A percentile compares a stretch with the other conserved stretches of the same genome.
Conservation (phyloP, 192 early-diverging fungal species). For the Umbelopsis sp. region DNA sequence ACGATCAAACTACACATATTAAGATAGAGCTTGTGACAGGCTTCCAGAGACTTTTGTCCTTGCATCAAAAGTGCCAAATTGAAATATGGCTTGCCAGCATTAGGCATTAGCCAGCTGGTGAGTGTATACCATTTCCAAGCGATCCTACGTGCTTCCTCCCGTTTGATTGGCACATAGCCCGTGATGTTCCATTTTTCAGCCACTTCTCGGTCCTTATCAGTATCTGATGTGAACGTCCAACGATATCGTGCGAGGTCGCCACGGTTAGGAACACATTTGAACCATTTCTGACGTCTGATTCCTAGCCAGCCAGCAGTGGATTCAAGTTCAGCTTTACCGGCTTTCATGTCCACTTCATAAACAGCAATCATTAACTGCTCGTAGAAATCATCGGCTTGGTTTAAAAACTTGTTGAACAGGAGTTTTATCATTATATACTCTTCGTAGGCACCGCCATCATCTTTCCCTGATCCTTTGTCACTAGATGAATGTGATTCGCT, state of each 20-base stretch:
- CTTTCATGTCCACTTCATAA: background rate
- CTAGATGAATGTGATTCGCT: background rate
- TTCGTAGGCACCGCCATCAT: background rate
- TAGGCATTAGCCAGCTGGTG: conserved; percentile 29
- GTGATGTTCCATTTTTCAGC: conserved; percentile 37
- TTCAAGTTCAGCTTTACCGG: conserved; percentile 12
- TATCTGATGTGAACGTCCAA: conserved; percentile 46
- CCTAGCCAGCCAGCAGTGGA: conserved; percentile 19
- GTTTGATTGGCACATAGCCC: conserved; percentile 37
- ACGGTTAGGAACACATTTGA: conserved; percentile 47
- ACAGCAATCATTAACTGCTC: conserved; percentile 33
- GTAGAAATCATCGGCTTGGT: conserved; percentile 52
- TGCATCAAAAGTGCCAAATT: conserved; percentile 50
- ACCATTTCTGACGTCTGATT: conserved; percentile 46
- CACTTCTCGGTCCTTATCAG: conserved; percentile 21
- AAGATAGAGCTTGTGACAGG: conserved; percentile 31
- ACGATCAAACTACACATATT: conserved; percentile 49
- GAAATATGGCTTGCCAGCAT: conserved; percentile 51
- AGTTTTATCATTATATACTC: conserved; percentile 30
- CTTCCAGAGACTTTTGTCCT: conserved; percentile 44
- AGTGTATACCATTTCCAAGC: conserved; percentile 45
- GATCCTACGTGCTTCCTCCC: conserved; percentile 33
- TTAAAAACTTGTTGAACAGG: conserved; percentile 48
- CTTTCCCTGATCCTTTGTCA: background rate
- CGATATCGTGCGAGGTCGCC: conserved; percentile 59